phyloP scores from a whole-genome alignment of 352 stramenopile species.

The Phytophthora palmivora region DNA sequence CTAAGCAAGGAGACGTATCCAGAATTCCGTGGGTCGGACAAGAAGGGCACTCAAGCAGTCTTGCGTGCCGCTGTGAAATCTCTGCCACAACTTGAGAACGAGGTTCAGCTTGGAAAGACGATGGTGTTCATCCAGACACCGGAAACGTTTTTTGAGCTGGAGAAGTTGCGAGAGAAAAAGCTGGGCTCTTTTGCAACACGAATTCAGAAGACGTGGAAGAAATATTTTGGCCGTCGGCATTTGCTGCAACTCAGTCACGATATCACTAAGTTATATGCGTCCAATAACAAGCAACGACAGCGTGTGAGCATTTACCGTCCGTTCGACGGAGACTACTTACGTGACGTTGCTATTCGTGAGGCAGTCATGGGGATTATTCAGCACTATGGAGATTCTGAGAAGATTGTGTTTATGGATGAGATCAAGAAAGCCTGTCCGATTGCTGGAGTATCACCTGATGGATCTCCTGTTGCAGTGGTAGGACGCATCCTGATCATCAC shows the following conservation, averaged over 20 bases:
- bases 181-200: constrained; percentile 77
- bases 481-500: constrained; percentile 74
- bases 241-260: constrained; percentile 84
- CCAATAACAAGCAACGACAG: constrained; percentile 83
- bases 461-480: constrained; percentile 45
- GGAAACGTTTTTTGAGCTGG: constrained; percentile 90
- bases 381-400: constrained; percentile 81
- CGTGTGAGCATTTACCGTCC: constrained; percentile 89
- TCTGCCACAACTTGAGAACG: constrained; percentile 72
- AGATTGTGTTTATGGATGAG: constrained; percentile 84
- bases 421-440: constrained; percentile 67
- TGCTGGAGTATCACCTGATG: constrained; percentile 30
- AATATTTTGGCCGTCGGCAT: constrained; percentile 81
- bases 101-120: constrained; percentile 89
- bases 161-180: constrained; percentile 87
- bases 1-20: constrained; percentile 87
- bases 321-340: constrained; percentile 87
- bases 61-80: constrained; percentile 77
- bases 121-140: constrained; percentile 94
- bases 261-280: constrained; percentile 87
- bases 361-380: constrained; percentile 71
- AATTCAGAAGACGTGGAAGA: constrained; percentile 88
- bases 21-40: constrained; percentile 81
- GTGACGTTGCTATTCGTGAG: constrained; percentile 66
- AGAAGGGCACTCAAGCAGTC: constrained; percentile 86